A percentile compares a stretch with the other conserved stretches of the same genome.
These are phyloP conservation scores for Nakaseomyces glabratus DNA, from an alignment of 1,139 yeast species.

Conservation along the genomic window DNA sequence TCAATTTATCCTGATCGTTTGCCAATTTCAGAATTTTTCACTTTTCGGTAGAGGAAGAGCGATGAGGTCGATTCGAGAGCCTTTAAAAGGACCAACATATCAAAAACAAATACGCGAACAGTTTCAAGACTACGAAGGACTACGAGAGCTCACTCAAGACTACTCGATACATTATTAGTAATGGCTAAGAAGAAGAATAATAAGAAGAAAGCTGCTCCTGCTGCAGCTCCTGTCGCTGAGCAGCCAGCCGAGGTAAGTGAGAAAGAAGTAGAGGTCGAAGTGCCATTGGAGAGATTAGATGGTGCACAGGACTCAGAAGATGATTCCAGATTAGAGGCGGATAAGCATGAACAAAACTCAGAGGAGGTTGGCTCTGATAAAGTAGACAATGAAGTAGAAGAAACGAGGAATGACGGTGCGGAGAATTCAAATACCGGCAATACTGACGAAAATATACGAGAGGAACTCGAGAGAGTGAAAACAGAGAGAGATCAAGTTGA, in stretches of 20 bases:
- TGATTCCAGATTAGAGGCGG: slow-evolving; percentile 19
- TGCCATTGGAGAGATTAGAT: slow-evolving; percentile 3
- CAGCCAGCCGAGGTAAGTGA: slow-evolving; percentile 3
- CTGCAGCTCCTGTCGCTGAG: neutral
- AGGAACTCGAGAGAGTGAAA: slow-evolving; percentile 36
- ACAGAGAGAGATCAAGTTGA: slow-evolving; percentile 60
- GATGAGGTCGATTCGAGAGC: too few species aligned
- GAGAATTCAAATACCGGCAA: neutral
- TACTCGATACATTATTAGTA: too few species aligned
- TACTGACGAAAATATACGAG: slow-evolving; percentile 20
- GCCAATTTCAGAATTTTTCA: too few species aligned
- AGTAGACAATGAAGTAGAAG: neutral
- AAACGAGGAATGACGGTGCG: neutral
- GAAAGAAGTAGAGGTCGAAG: neutral
- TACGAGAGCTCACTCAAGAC: too few species aligned
- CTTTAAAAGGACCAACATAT: too few species aligned
- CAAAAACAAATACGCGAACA: too few species aligned
- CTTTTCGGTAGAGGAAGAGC: too few species aligned
- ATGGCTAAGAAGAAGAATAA: slow-evolving; percentile 29
- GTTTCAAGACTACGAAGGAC: too few species aligned
- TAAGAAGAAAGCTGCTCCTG: slow-evolving; percentile 11
- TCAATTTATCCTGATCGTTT: too few species aligned
- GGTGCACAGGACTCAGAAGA: slow-evolving; percentile 16
- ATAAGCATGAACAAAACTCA: slow-evolving; percentile 7
- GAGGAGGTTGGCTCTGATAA: neutral